Base-by-base conservation (phyloP, 2,329 filamentous ascomycete genomes). In the Xylaria sp. region DNA sequence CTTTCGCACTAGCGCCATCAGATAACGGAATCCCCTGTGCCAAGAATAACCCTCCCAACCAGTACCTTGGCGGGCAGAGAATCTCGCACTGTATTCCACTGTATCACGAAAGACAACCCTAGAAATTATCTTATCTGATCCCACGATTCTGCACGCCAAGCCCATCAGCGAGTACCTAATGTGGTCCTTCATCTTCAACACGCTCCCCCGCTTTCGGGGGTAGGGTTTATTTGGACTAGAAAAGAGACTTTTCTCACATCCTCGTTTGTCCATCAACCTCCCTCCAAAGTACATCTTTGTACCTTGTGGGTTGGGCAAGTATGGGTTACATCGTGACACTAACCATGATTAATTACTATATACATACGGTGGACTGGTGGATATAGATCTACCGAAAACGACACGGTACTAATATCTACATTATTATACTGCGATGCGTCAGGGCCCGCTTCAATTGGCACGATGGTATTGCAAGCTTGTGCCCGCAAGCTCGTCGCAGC, bases 121-220 rank as follows among this genome's bases (percentile, higher is more conserved):
- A 2, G 52, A 58, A 72, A 74, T 74, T 73, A 78, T 78, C 77
- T 78, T 78, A 78, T 78, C 77, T 76, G 77, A 79, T 79, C 74
- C 71, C 75, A 69, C 72, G 68, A 68, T 65, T 63, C 64, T 62
- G 65, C 64, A 65, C 55, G 62, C 64, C 58, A 67, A 62, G 58
- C 31, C 52, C 36, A 71, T 49, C 56, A 25, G n/a, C 46, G 25
- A 41, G 18, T 31, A 48, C 59, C 64, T 64, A 62, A 69, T 28
- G 51, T 58, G 69, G 39, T 52, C 25, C 43, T 64, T 36, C 68
- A 20, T 61, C 65, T 48, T 64, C 65, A 52, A 55, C 57, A 10
- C 49, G 43, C 43, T 43, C 31, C 66, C 66, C 70, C 70, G 72
- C 72, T 71, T 67, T 74, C 74, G 74, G 73, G 72, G 67, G 48